Conservation (phyloP, 441 rosid species). For the Jatropha multifida region DNA sequence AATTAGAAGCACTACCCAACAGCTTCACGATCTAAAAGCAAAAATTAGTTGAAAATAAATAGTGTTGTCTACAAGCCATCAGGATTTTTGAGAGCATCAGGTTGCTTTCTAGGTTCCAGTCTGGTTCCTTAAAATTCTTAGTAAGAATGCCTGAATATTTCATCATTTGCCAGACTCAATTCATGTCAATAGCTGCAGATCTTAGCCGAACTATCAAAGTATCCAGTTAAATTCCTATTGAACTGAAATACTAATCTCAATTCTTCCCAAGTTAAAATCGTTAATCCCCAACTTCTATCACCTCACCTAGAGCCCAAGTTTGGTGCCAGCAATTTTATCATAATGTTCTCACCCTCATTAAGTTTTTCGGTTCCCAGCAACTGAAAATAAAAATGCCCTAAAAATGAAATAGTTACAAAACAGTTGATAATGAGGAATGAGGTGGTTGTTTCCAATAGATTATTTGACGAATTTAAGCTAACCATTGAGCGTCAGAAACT, state of each 20-base stretch:
- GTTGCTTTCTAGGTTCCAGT: not conserved
- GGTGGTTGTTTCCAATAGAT: too few species aligned
- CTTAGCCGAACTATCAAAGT: not conserved
- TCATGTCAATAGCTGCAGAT: not conserved
- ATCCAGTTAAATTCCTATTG: not conserved
- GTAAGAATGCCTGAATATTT: not conserved
- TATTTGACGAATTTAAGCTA: too few species aligned
- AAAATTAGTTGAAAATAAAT: not conserved
- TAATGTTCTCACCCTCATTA: too few species aligned
- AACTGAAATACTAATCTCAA: not conserved
- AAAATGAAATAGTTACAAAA: too few species aligned
- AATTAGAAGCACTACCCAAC: not conserved
- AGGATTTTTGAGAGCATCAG: not conserved
- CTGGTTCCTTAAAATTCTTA: not conserved
- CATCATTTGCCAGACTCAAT: not conserved
- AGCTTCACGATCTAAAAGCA: not conserved
- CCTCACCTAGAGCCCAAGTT: too few species aligned
- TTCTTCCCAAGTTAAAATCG: not conserved
- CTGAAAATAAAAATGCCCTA: too few species aligned
- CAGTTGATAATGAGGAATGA: too few species aligned
- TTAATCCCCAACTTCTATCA: not conserved
- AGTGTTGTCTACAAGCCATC: not conserved
- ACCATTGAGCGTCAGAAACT: too few species aligned
- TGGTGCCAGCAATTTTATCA: too few species aligned
- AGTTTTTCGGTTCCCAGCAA: too few species aligned